Evolutionary conservation across 306 rosid species (phyloP).

Genomic region (Cotoneaster glaucophyllus): DNA sequence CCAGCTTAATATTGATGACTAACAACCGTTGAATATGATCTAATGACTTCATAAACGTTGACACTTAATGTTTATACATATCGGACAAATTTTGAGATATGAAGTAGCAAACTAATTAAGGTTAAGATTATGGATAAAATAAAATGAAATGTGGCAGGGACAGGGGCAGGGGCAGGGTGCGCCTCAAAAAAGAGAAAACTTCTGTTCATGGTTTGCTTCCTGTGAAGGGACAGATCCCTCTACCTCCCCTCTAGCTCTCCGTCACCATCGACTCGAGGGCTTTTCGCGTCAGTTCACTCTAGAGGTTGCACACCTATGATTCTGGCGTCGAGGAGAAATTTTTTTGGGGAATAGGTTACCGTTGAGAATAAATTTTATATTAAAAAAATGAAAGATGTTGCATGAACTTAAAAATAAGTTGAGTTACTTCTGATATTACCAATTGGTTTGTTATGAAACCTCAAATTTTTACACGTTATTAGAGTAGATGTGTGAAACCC

Average conservation of each 20-base stretch:
- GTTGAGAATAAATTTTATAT: too few relatives aligned
- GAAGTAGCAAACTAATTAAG: too few relatives aligned
- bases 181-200: conserved; percentile 5
- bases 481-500: too few relatives aligned
- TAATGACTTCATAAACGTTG: background rate
- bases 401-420: too few relatives aligned
- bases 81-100: too few relatives aligned
- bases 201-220: conserved; percentile 1
- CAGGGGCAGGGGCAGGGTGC: background rate
- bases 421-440: too few relatives aligned
- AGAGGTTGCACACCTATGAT: background rate
- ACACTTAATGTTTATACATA: too few relatives aligned
- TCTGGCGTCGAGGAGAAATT: background rate
- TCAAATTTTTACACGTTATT: too few relatives aligned
- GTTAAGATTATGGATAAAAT: background rate
- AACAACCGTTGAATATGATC: background rate
- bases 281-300: conserved; percentile 19
- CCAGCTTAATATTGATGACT: background rate
- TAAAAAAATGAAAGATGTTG: too few relatives aligned
- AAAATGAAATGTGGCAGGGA: background rate
- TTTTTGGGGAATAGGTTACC: too few relatives aligned
- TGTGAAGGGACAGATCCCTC: background rate
- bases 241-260: background rate
- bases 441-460: too few relatives aligned
- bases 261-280: conserved; percentile 7